Base-by-base conservation (phyloP, 164 flowering plant species). In the Sextonia rubra region DNA sequence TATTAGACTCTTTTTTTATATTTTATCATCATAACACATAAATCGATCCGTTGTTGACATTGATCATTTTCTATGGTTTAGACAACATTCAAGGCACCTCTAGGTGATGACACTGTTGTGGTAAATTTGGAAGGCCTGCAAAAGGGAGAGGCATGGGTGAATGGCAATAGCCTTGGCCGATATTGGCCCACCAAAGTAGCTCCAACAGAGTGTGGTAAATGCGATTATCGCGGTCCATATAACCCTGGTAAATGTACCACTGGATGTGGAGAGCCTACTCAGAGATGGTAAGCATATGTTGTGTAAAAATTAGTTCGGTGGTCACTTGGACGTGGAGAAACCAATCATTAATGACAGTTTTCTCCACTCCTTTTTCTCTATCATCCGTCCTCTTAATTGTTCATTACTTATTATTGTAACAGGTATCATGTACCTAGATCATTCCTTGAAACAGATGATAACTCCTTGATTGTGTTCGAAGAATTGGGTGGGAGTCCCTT, bases 131-230 rank as follows among this genome's bases (percentile, higher is more conserved):
- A 60, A 68, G 91, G 93, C 0, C 18, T 93, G 80, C 90, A 94
- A 0, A 93, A 93, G 62, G 97, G 97, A 0, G 15, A 69, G 0
- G 95, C 92, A 2, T 93, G 97, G 97, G 87, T 93, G 1, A 91
- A 91, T 61, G 97, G 97, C 0, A 60, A 84, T 0, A 87, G 80
- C 72, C 73, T 90, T 1, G 97, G 97, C 0, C 82, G 97, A 0
- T 89, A 77, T 44, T 90, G 97, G 98, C 88, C 93, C 0, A 64
- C 79, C 20, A 78, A 29, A 61, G 12, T 71, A 0, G 87, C 95
- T 0, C 67, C 49, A 0, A 73, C 73, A 0, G 80, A 79, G 65
- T 91, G 97, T 64, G 71, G 78, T 2, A 75, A 60, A 3, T 91
- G 98, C 71, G 91, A 93, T 64, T 93, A 91, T 23, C 84, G 90